These are phyloP conservation scores for Daldinia concentrica DNA, from an alignment of 495 filamentous ascomycete genomes.

Conservation along the genomic window DNA sequence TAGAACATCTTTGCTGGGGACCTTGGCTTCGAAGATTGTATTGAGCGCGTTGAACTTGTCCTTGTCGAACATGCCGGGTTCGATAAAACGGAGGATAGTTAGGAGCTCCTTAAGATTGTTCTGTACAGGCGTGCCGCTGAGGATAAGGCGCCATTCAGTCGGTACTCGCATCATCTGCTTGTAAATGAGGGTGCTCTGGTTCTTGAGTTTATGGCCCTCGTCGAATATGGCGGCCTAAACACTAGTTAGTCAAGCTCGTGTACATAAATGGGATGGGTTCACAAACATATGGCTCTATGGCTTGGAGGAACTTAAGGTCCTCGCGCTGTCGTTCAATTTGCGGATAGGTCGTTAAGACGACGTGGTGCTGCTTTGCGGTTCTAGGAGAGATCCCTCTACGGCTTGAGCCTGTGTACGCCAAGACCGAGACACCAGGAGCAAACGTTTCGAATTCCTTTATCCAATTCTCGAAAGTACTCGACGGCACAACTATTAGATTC, in stretches of 20 bases:
- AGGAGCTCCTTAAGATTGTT: conserved; percentile 95
- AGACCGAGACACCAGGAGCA: conserved; percentile 76
- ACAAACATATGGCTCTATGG: conserved; percentile 57
- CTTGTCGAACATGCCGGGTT: conserved; percentile 81
- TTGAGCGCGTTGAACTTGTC: conserved; percentile 75
- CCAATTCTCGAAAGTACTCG: conserved; percentile 96
- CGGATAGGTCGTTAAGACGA: conserved; percentile 88
- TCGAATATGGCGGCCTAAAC: conserved; percentile 77
- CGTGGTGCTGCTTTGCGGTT: conserved; percentile 66
- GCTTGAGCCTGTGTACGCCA: conserved; percentile 79
- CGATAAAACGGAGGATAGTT: conserved; percentile 87
- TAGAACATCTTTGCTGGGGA: conserved; percentile 77
- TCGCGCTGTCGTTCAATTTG: conserved; percentile 52
- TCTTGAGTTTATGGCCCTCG: conserved; percentile 92
- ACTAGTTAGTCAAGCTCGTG: conserved; percentile 17
- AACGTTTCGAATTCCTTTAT: conserved; percentile 88
- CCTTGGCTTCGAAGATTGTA: conserved; percentile 88
- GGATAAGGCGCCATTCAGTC: conserved; percentile 79
- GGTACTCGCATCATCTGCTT: conserved; percentile 80
- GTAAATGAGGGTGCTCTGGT: conserved; percentile 81
- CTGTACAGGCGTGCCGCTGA: conserved; percentile 94
- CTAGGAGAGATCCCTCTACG: conserved; percentile 72
- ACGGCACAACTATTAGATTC: conserved; percentile 88
- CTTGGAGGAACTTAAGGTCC: conserved; percentile 52
- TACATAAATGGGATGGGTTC: neutral